Evolutionary conservation across 2,329 filamentous ascomycete genomes (phyloP), one percentile per base, ranked within the genome.

Genomic region (Drechslerella coelobrocha): DNA sequence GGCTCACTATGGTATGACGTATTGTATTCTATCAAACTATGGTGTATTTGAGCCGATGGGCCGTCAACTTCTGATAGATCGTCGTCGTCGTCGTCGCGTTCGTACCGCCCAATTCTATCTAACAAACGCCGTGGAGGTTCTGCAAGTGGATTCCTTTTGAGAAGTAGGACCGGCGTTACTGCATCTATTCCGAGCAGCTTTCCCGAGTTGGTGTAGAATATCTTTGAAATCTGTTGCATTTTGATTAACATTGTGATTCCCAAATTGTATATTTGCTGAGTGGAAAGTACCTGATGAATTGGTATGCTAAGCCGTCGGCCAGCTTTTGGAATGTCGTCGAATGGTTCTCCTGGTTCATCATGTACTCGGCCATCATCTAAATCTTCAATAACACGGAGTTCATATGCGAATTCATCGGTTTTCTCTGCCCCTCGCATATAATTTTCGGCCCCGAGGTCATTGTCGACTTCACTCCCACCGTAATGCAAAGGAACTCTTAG

Each of bases 121-220:
- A 85, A 79, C 83, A 86, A 84, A 26, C 84, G 81, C 17, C 84
- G 81, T 3, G 88, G 87, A 0, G 86, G 84, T 9, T 85, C 79
- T 14, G 88, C 87, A 66, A 86, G 83, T 3, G 84, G 73, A 74
- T 93, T 89, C 73, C 90, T 82, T 77, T 92, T 92, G 43, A 94
- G 78, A 0, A 94, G 79, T 0, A 94, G 80, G 0, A 93, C 86
- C 0, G 90, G 89, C 66, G 87, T 90, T 1, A 84, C 84, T 74
- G 88, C 87, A 12, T 88, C 88, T 61, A 97, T 92, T 72, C 96
- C 96, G 24, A 97, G 82, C 8, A 97, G 90, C 74, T 90, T 90
- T 17, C 92, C 92, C 0, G 91, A 95, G 74, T 96, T 90, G 0
- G 92, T 91, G 76, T 96, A 97, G 79, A 96, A 96, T 29, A 96